phyloP scores from a whole-genome alignment of 1,284 basidiomycete species.

The Malassezia vespertilionis region DNA sequence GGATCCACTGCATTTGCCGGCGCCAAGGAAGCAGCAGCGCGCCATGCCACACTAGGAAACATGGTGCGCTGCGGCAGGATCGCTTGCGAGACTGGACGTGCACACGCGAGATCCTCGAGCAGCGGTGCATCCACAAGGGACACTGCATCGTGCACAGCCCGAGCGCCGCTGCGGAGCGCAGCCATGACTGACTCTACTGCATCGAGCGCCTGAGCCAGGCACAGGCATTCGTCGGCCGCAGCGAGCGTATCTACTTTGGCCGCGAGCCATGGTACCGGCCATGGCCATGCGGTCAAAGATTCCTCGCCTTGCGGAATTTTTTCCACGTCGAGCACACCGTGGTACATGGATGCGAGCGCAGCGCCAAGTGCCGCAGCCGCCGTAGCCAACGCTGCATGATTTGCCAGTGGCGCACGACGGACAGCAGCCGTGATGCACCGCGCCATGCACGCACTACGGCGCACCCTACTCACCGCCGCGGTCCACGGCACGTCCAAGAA shows the following conservation, averaged over 20 bases:
- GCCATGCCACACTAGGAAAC: conserved; percentile 13
- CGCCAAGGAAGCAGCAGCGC: background rate
- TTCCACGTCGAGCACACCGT: background rate
- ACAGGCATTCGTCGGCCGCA: conserved; percentile 8
- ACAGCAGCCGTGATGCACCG: background rate
- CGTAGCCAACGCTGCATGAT: background rate
- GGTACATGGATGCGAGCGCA: conserved; percentile 1
- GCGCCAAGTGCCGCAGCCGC: background rate
- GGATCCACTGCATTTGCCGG: background rate
- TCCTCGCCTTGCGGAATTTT: conserved; percentile 5
- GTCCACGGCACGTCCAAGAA: conserved; percentile 7
- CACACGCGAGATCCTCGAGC: conserved; percentile 7
- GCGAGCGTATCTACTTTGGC: conserved; percentile 11
- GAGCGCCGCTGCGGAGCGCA: background rate
- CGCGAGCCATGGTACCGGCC: conserved; percentile 5
- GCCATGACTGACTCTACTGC: background rate
- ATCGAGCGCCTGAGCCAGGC: background rate
- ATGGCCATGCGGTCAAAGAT: conserved; percentile 12
- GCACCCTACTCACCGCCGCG: background rate
- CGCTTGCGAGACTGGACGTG: background rate
- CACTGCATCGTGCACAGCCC: conserved; percentile 7
- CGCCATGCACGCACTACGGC: conserved; percentile 1
- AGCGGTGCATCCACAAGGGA: conserved; percentile 9
- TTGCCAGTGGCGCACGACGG: no score
- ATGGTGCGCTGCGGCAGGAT: background rate